Evolutionary conservation across 768 basidiomycete genomes (phyloP).

Genomic region (Cytidiella melzeri): DNA sequence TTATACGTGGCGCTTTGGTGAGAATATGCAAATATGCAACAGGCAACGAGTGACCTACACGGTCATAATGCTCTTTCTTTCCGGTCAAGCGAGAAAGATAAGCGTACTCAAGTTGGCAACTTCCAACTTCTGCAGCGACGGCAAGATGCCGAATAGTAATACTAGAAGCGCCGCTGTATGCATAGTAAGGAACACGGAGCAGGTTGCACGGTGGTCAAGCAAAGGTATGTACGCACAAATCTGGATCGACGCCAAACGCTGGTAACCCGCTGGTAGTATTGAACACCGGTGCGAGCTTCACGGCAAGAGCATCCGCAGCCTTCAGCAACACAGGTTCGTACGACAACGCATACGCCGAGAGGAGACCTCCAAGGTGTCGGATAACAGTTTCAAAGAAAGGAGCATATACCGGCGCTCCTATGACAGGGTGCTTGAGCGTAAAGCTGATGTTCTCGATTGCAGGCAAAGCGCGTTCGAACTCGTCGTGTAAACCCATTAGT

Average conservation of each 20-base stretch:
- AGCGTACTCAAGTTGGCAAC: conserved; percentile 80
- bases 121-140: conserved; percentile 69
- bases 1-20: no score
- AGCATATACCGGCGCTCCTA: conserved; percentile 22
- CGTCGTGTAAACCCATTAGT: conserved; percentile 68
- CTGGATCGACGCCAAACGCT: conserved; percentile 60
- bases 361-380: conserved; percentile 80
- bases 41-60: conserved; percentile 41
- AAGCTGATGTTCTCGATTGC: conserved; percentile 48
- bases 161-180: conserved; percentile 35
- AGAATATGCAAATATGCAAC: no score
- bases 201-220: background rate
- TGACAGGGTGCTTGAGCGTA: conserved; percentile 20
- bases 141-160: conserved; percentile 29
- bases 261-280: conserved; percentile 67
- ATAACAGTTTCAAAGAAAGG: conserved; percentile 80
- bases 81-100: conserved; percentile 83
- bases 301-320: conserved; percentile 74
- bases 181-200: background rate
- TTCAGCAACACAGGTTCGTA: conserved; percentile 53
- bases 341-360: conserved; percentile 78
- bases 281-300: conserved; percentile 68
- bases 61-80: conserved; percentile 52
- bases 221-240: conserved; percentile 34
- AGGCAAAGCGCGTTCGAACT: conserved; percentile 60